Evolutionary conservation across 768 basidiomycete species (phyloP).

Genomic region (Infundibulicybe gibba): DNA sequence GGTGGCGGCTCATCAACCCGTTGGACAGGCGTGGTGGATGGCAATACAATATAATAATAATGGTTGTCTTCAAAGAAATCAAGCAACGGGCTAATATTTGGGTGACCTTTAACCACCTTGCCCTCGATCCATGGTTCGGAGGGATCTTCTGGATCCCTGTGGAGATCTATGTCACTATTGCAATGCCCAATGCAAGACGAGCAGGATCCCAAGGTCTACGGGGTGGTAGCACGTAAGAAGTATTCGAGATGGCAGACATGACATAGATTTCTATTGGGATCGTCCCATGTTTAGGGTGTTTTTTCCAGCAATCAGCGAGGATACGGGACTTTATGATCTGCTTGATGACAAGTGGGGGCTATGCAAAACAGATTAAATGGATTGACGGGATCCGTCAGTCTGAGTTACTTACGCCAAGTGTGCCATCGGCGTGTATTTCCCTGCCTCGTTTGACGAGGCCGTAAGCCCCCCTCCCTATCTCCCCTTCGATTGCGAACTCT

Average conservation of each 20-base stretch:
- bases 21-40: constrained; percentile 64
- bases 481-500: constrained; percentile 81
- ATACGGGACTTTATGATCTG: constrained; percentile 99
- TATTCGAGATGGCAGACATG: constrained; percentile 86
- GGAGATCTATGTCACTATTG: constrained; percentile 15
- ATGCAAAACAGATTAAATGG: constrained; percentile 16
- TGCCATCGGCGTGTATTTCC: constrained; percentile 70
- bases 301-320: constrained; percentile 99
- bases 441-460: constrained; percentile 90
- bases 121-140: constrained; percentile 63
- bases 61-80: constrained; percentile 98
- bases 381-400: constrained; percentile 9
- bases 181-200: constrained; percentile 29
- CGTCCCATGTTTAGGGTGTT: constrained; percentile 89
- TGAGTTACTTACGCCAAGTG: constrained; percentile 69
- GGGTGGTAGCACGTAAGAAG: constrained; percentile 72
- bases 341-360: constrained; percentile 94
- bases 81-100: constrained; percentile 90
- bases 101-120: constrained; percentile 79
- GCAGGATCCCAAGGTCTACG: constrained; percentile 83
- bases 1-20: constrained; percentile 47
- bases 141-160: constrained; percentile 6
- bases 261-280: constrained; percentile 98
- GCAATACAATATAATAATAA: constrained; percentile 93
- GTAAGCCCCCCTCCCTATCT: constrained; percentile 93